These are phyloP conservation scores for Starmerella stigmatis DNA, from an alignment of 805 yeast species.

Conservation along the genomic window DNA sequence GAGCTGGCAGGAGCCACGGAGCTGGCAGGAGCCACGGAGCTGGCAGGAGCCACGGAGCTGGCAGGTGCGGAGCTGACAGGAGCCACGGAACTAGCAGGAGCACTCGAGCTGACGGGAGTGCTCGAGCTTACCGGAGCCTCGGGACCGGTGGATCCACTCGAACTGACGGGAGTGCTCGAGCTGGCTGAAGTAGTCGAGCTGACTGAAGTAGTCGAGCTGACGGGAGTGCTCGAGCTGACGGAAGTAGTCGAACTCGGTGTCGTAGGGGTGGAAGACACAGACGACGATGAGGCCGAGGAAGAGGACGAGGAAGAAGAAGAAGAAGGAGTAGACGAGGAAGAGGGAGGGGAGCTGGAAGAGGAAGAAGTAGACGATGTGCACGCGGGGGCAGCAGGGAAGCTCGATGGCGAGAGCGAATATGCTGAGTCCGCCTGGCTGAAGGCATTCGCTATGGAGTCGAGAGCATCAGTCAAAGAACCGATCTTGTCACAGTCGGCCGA, in stretches of 20 bases:
- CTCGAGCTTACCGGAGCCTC: not conserved
- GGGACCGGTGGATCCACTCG: too few relatives aligned
- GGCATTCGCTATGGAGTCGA: constrained; percentile 1
- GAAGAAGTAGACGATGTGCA: not conserved
- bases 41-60: too few relatives aligned
- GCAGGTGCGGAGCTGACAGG: too few relatives aligned
- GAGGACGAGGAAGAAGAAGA: too few relatives aligned
- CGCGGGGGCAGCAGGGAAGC: constrained; percentile 11
- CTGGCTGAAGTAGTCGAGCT: too few relatives aligned
- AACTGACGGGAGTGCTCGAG: too few relatives aligned
- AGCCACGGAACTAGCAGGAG: too few relatives aligned
- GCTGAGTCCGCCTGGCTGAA: constrained; percentile 6
- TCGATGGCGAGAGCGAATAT: constrained; percentile 7
- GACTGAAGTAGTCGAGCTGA: too few relatives aligned
- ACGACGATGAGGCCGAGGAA: not conserved
- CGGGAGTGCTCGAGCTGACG: constrained; percentile 1
- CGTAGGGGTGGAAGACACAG: too few relatives aligned
- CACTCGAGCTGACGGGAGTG: constrained; percentile 14
- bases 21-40: too few relatives aligned
- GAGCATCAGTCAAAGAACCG: not conserved
- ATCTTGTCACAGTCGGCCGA: constrained; percentile 8
- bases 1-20: constrained; percentile 12
- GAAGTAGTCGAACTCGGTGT: constrained; percentile 1
- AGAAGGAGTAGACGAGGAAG: not conserved
- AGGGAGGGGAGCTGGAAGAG: not conserved